Evolutionary conservation across 1,284 basidiomycete genomes (phyloP).

Genomic region (Farysia itapuensis): DNA sequence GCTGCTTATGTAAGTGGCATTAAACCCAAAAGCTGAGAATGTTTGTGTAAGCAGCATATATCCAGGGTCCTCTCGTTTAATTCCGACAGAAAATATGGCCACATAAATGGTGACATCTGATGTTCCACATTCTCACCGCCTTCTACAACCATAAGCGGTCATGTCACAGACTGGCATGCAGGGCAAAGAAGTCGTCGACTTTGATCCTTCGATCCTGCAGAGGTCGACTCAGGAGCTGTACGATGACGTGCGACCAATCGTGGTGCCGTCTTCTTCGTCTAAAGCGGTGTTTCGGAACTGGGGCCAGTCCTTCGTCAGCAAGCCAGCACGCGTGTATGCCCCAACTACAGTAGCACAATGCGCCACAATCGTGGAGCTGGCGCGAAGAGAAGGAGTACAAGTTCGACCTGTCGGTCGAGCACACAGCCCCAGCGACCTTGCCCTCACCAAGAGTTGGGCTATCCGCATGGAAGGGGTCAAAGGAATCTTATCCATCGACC

Average conservation of each 20-base stretch:
- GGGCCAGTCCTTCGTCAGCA: constrained; percentile 64
- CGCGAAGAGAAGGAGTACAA: constrained; percentile 71
- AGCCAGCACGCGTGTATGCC: constrained; percentile 68
- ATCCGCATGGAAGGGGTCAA: constrained; percentile 54
- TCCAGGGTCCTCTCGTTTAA: no score
- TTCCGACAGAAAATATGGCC: no score
- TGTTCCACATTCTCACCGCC: no score
- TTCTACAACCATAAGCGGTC: no score
- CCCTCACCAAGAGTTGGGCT: constrained; percentile 54
- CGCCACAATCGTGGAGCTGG: constrained; percentile 78
- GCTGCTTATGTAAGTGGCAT: no score
- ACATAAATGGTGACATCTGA: no score
- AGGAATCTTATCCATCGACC: constrained; percentile 42
- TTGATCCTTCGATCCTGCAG: constrained; percentile 18
- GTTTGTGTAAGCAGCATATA: no score
- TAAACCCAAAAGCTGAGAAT: no score
- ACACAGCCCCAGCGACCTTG: constrained; percentile 86
- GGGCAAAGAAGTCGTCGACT: neutral
- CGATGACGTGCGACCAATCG: constrained; percentile 13
- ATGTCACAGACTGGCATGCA: no score
- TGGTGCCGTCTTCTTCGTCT: constrained; percentile 21
- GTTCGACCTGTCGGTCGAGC: constrained; percentile 85
- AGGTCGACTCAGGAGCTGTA: constrained; percentile 16
- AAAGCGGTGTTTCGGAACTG: constrained; percentile 63
- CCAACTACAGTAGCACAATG: constrained; percentile 76